Percentiles rank a stretch among this genome's conserved stretches.
Evolutionary conservation across 2,329 filamentous ascomycete species (phyloP).

Genomic region (Cryphonectria parasitica): DNA sequence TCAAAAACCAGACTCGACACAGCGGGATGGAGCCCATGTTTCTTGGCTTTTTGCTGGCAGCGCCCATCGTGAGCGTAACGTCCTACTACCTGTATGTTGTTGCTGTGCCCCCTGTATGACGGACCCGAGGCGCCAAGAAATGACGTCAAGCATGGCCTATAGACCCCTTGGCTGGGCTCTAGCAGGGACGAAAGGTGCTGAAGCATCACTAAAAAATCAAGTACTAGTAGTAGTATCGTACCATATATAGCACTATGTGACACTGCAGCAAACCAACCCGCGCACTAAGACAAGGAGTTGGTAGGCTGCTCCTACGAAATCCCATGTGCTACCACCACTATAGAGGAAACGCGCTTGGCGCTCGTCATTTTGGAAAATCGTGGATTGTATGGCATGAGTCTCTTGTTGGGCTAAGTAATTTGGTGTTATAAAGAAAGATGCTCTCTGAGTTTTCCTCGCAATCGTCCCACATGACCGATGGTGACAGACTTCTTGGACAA

Average conservation of each 20-base stretch:
- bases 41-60: slow-evolving; percentile 3
- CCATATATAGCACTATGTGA: not conserved
- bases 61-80: not conserved
- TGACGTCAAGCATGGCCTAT: not conserved
- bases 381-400: too few relatives aligned
- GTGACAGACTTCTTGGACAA: too few relatives aligned
- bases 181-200: not conserved
- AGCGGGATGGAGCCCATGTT: not conserved
- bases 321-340: not conserved
- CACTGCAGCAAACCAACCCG: not conserved
- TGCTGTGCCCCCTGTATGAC: not conserved
- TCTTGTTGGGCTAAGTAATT: too few relatives aligned
- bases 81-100: not conserved
- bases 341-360: not conserved
- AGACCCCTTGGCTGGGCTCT: not conserved
- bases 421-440: too few relatives aligned
- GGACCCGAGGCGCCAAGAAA: not conserved
- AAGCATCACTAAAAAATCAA: not conserved
- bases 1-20: not conserved
- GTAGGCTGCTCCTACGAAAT: not conserved
- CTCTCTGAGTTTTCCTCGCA: too few relatives aligned
- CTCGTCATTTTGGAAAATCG: not conserved
- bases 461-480: too few relatives aligned
- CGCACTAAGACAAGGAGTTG: too few relatives aligned
- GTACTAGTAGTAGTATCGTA: not conserved